Conservation (phyloP, 768 basidiomycete species). For the Pisolithus sp. region DNA sequence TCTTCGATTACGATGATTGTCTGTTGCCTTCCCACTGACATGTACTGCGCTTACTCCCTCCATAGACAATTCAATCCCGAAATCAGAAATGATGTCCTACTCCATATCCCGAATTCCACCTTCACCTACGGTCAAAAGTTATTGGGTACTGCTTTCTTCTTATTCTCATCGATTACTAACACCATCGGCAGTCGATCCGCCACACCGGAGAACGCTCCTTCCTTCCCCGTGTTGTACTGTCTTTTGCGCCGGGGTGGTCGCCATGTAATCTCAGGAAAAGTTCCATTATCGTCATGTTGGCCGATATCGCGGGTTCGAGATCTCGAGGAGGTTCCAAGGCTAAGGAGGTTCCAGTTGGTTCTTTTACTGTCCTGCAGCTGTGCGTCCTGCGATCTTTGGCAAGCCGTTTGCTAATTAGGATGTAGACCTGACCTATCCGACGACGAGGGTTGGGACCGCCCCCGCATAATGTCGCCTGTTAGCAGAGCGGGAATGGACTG, state of each 20-base stretch:
- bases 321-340: slow-evolving; percentile 24
- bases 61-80: slow-evolving; percentile 32
- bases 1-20: slow-evolving; percentile 62
- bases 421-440: slow-evolving; percentile 48
- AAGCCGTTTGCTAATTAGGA: background rate
- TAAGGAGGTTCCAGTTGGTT: slow-evolving; percentile 43
- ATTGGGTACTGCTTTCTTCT: slow-evolving; percentile 34
- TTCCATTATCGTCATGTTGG: slow-evolving; percentile 41
- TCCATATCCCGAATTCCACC: slow-evolving; percentile 27
- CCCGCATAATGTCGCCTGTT: slow-evolving; percentile 38
- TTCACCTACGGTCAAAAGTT: slow-evolving; percentile 15
- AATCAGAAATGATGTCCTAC: slow-evolving; percentile 30
- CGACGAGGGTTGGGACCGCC: slow-evolving; percentile 44
- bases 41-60: slow-evolving; percentile 34
- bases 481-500: slow-evolving; percentile 44
- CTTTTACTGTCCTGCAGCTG: slow-evolving; percentile 47
- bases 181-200: slow-evolving; percentile 11
- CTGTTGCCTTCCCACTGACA: slow-evolving; percentile 15
- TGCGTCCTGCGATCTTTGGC: slow-evolving; percentile 19
- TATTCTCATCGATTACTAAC: slow-evolving; percentile 3
- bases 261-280: slow-evolving; percentile 25
- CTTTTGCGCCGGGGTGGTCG: slow-evolving; percentile 33
- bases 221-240: slow-evolving; percentile 39
- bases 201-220: slow-evolving; percentile 35
- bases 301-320: slow-evolving; percentile 41